phyloP scores from a whole-genome alignment of 2,329 filamentous ascomycete genomes.

The Didymellaceae sp. region DNA sequence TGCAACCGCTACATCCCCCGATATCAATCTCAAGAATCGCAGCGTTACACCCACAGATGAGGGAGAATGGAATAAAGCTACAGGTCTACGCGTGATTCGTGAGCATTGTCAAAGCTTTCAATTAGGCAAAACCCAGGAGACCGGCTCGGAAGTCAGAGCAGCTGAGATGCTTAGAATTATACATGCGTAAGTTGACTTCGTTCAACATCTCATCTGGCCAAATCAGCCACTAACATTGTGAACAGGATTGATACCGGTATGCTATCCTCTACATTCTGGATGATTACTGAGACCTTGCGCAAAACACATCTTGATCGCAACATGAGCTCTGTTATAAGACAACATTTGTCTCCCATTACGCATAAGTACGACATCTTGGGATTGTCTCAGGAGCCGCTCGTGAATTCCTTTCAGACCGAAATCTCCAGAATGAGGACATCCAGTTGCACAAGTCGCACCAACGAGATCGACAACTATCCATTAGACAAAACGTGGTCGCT shows the following conservation, averaged over 20 bases:
- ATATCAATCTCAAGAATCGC: no score
- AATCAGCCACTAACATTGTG: not conserved
- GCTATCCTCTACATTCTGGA: constrained; percentile 34
- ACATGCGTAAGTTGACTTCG: constrained; percentile 26
- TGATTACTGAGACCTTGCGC: constrained; percentile 30
- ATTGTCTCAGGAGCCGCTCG: constrained; percentile 24
- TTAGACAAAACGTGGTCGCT: constrained; percentile 33
- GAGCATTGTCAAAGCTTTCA: constrained; percentile 20
- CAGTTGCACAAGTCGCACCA: constrained; percentile 18
- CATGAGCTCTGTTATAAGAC: constrained; percentile 19
- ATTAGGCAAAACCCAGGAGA: constrained; percentile 11
- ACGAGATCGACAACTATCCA: constrained; percentile 16
- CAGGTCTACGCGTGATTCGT: constrained; percentile 33
- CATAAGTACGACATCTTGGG: constrained; percentile 24
- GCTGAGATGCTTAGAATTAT: constrained; percentile 35
- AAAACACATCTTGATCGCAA: constrained; percentile 26
- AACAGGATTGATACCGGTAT: constrained; percentile 25
- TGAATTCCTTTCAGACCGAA: constrained; percentile 37
- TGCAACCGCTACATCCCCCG: constrained; percentile 8
- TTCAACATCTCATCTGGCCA: not conserved
- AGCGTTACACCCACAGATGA: constrained; percentile 17
- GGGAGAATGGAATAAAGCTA: constrained; percentile 26
- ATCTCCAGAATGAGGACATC: constrained; percentile 31
- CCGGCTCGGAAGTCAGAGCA: constrained; percentile 20
- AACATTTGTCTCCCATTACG: constrained; percentile 15